Percentiles rank a stretch among this genome's conserved stretches.
Conservation (phyloP, 345 rosid species). For the Hypericum perforatum region DNA sequence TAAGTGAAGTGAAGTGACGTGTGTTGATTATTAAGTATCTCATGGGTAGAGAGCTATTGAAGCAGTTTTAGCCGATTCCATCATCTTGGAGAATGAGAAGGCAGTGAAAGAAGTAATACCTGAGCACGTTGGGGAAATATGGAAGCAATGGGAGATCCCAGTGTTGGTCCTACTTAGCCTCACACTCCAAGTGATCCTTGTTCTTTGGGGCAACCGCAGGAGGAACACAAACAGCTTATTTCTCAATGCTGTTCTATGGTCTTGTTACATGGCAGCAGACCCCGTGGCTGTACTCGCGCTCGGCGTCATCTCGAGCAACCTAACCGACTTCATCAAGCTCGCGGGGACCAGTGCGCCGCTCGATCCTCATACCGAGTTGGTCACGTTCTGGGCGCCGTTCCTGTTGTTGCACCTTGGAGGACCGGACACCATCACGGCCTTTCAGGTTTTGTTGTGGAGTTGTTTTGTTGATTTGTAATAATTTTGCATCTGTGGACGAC, state of each 20-base stretch:
- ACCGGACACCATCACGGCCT: constrained; percentile 20
- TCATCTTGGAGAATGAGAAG: too few relatives aligned
- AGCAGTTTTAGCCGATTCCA: too few relatives aligned
- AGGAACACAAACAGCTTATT: not conserved
- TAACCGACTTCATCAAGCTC: not conserved
- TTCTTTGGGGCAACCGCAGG: constrained; percentile 8
- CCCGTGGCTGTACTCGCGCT: constrained; percentile 17
- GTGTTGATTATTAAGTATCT: too few relatives aligned
- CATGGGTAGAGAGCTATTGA: too few relatives aligned
- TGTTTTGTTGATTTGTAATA: too few relatives aligned
- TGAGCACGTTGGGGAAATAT: not conserved
- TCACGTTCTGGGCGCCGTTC: constrained; percentile 25
- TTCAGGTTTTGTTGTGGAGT: too few relatives aligned
- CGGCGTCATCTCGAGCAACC: constrained; percentile 17
- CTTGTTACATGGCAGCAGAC: constrained; percentile 21
- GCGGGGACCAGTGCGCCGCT: not conserved
- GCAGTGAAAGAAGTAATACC: not conserved
- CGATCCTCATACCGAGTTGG: constrained; percentile 1
- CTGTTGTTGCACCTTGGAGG: constrained; percentile 28
- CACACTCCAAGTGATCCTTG: constrained; percentile 13
- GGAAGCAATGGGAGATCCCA: constrained; percentile 27
- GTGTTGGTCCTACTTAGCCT: constrained; percentile 15
- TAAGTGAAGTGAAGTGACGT: too few relatives aligned
- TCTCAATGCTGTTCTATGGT: constrained; percentile 12
- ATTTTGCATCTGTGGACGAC: too few relatives aligned